Evolutionary conservation across 164 flowering plant genomes (phyloP), one percentile per base, ranked within the genome.

Genomic region (Vitis riparia): DNA sequence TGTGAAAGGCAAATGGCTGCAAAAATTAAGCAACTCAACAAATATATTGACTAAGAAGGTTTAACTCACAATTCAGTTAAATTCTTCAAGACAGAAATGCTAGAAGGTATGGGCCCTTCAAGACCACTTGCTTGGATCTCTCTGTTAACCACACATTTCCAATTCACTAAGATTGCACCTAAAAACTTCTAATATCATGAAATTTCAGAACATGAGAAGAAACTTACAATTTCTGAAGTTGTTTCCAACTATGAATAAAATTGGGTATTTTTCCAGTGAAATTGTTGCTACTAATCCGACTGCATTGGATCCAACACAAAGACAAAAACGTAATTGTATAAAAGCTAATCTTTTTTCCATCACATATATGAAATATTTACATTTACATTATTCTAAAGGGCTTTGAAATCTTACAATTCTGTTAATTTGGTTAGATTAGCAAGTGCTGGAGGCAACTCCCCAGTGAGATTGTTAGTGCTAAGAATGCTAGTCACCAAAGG

Each of bases 11-110:
- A 32, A 32, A 32, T 32, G 5, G 7, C 44, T 32, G 44, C n/a
- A 55, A 48, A 37, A 48, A 50, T 32, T 11, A 47, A 23, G 10
- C n/a, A 44, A 19, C 8, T 6, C 29, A 17, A 50, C 11, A 62
- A 32, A 32, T n/a, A 3, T 32, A 32, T 32, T 8, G 27, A 27
- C 48, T 27, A 16, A 29, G 16, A 51, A 60, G 14, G 70, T 19
- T 44, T 0, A 13, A 79, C 87, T 77, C 64, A 84, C 87, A 84
- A 59, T 16, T 71, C 72, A 1, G 66, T 56, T 55, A 76, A 58
- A 49, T 59, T 68, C 44, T 2, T 29, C 64, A 76, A 71, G 58
- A n/a, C 15, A 9, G 65, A 51, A 37, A 71, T 52, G 50, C 61
- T 63, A 37, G 66, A 51, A 48, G 75, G 78, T 62, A 71, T 76